A percentile compares a stretch with the other conserved stretches of the same genome.
These are phyloP conservation scores for Malus hybrid DNA, from an alignment of 331 rosid species.

Conservation along the genomic window DNA sequence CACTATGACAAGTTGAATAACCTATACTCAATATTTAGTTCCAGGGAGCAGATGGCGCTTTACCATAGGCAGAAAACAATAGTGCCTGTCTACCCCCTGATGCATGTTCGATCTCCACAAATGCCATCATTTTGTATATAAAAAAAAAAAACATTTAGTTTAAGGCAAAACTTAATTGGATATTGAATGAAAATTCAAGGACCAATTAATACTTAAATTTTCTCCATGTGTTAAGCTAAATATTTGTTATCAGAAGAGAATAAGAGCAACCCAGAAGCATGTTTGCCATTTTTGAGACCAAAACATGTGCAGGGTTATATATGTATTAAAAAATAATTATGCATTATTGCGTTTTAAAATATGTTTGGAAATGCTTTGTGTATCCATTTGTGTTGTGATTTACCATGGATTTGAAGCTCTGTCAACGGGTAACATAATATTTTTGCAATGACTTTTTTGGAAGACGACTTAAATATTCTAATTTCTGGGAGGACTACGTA, in stretches of 20 bases:
- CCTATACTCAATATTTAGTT: too few relatives aligned
- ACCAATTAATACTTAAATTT: neutral
- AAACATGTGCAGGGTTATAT: constrained; percentile 32
- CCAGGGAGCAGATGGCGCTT: too few relatives aligned
- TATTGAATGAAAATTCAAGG: neutral
- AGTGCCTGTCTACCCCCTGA: too few relatives aligned
- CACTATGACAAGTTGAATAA: too few relatives aligned
- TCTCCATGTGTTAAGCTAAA: neutral
- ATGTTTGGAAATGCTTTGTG: neutral
- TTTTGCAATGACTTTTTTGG: neutral
- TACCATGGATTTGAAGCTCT: neutral
- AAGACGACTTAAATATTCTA: neutral
- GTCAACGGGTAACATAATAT: neutral
- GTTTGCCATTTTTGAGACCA: constrained; percentile 38
- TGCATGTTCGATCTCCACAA: too few relatives aligned
- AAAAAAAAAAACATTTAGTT: too few relatives aligned
- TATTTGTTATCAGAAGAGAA: constrained; percentile 9
- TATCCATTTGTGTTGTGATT: neutral
- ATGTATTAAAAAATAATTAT: neutral
- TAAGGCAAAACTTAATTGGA: too few relatives aligned
- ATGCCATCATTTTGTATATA: too few relatives aligned
- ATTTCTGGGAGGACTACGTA: neutral
- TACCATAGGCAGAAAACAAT: too few relatives aligned
- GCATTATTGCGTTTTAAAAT: constrained; percentile 9
- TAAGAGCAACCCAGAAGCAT: constrained; percentile 31